Base-by-base conservation (phyloP, 2,329 filamentous ascomycete genomes). In the Phyllosticta paracitricarpa region DNA sequence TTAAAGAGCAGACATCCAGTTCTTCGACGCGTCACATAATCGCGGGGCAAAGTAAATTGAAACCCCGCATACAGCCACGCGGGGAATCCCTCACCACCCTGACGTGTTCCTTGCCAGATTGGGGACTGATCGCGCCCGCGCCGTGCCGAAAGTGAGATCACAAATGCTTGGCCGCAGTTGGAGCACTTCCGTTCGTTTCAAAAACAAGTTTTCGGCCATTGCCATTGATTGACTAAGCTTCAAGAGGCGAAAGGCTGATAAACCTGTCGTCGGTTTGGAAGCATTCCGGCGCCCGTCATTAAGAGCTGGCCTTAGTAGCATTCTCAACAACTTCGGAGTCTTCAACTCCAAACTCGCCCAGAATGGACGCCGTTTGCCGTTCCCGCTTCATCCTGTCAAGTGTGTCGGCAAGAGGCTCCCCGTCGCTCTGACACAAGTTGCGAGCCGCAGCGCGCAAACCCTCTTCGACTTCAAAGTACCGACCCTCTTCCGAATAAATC, bases 401-500 rank as follows among this genome's bases (percentile, higher is more conserved):
- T 12, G 33, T 17, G 33, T 40, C 14, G 10, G 33, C 14, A 10
- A 40, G 12, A 10, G 33, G 33, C 33, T 40, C 33, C 33, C 33
- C 14, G 33, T 40, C 33, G 9, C 28, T 8, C 33, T 40, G 33
- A 17, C 8, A 9, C 52, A 60, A 9, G 12, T 2, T 26, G 17
- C 1, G 24, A 17, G 58, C 53, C 52, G 33, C 35, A 12, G 4
- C 8, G 2, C 25, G 3, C 58, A 60, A 5, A 6, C 69, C 69
- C 51, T 69, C 67, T 59, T 73, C 71, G 24, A 71, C 61, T 30
- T 73, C 71, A 60, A 56, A 62, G 25, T 65, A 71, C 26, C 59
- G 62, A 3, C 69, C 70, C 1, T 54, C n/a, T 2, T 69, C 65
- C 14, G 65, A 68, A 48, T 69, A 69, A 19, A 72, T 60, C 54